Percentiles rank a stretch among this genome's conserved stretches.
phyloP scores from a whole-genome alignment of 768 basidiomycete species.

The Pholiota molesta region DNA sequence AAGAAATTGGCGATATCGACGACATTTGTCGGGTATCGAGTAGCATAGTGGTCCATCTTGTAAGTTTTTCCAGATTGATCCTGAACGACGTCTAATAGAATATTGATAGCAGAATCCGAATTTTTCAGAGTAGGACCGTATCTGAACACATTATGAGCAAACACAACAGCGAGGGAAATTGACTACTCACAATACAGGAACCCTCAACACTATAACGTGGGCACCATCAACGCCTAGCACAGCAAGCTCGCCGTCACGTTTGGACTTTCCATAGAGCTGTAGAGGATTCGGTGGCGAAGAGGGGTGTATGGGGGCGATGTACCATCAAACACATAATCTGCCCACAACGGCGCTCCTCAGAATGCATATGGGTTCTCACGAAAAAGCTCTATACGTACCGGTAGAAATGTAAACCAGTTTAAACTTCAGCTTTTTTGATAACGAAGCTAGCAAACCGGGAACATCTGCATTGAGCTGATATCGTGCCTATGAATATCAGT shows the following conservation, averaged over 20 bases:
- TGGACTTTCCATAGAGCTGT: slow-evolving; percentile 87
- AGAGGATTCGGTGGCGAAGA: slow-evolving; percentile 77
- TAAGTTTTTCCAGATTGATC: slow-evolving; percentile 88
- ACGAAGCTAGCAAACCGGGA: slow-evolving; percentile 68
- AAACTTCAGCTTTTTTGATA: slow-evolving; percentile 64
- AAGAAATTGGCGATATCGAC: slow-evolving; percentile 86
- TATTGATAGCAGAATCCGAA: slow-evolving; percentile 87
- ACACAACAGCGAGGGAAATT: slow-evolving; percentile 8
- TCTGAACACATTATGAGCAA: slow-evolving; percentile 40
- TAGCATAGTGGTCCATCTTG: slow-evolving; percentile 96
- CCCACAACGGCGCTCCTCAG: neutral
- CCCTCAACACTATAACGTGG: slow-evolving; percentile 72
- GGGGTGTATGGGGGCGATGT: slow-evolving; percentile 89
- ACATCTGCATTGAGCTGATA: slow-evolving; percentile 79
- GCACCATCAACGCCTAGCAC: slow-evolving; percentile 63
- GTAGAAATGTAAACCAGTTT: slow-evolving; percentile 92
- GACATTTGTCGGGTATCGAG: slow-evolving; percentile 90
- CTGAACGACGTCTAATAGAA: slow-evolving; percentile 82
- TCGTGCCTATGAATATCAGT: neutral
- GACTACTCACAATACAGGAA: slow-evolving; percentile 79
- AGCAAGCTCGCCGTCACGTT: slow-evolving; percentile 85
- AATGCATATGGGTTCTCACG: neutral
- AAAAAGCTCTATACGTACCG: slow-evolving; percentile 41
- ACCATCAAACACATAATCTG: slow-evolving; percentile 97
- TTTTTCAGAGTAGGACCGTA: slow-evolving; percentile 88